These are phyloP conservation scores for Populus tremula DNA, from an alignment of 345 rosid genomes.

Conservation along the genomic window DNA sequence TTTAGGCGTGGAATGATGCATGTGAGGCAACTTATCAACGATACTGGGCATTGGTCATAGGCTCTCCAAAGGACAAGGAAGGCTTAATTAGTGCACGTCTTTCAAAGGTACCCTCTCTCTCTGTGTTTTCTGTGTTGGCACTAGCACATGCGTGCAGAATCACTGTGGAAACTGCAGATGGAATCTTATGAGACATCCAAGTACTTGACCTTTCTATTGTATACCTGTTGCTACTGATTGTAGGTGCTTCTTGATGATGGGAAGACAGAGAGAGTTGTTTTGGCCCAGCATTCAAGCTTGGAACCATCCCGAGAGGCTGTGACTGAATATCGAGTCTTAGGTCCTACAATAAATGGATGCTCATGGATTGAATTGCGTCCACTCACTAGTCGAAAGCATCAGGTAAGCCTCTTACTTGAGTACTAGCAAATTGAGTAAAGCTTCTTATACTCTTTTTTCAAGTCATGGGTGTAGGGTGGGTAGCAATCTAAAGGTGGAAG, in stretches of 20 bases:
- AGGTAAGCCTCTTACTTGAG: slow-evolving; percentile 38
- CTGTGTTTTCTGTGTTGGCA: background rate
- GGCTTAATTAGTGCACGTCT: slow-evolving; percentile 76
- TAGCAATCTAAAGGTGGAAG: background rate
- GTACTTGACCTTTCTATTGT: background rate
- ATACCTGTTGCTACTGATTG: slow-evolving; percentile 5
- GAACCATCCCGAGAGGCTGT: slow-evolving; percentile 79
- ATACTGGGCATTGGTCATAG: slow-evolving; percentile 90
- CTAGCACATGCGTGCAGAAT: background rate
- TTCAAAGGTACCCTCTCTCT: slow-evolving; percentile 53
- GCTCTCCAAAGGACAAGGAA: slow-evolving; percentile 75
- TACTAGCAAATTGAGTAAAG: background rate
- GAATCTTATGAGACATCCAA: background rate
- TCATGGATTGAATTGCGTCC: slow-evolving; percentile 86
- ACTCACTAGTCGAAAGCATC: slow-evolving; percentile 79
- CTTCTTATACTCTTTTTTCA: background rate
- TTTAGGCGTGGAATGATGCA: slow-evolving; percentile 78
- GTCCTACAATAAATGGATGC: slow-evolving; percentile 89
- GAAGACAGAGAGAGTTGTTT: slow-evolving; percentile 77
- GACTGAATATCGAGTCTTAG: slow-evolving; percentile 78
- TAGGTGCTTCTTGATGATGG: slow-evolving; percentile 88
- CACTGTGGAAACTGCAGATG: background rate
- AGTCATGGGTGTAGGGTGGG: background rate
- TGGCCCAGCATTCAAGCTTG: slow-evolving; percentile 60
- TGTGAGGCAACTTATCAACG: slow-evolving; percentile 67